Evolutionary conservation across 139 green algal genomes (phyloP).

Genomic region (Ettlia oleoabundans): DNA sequence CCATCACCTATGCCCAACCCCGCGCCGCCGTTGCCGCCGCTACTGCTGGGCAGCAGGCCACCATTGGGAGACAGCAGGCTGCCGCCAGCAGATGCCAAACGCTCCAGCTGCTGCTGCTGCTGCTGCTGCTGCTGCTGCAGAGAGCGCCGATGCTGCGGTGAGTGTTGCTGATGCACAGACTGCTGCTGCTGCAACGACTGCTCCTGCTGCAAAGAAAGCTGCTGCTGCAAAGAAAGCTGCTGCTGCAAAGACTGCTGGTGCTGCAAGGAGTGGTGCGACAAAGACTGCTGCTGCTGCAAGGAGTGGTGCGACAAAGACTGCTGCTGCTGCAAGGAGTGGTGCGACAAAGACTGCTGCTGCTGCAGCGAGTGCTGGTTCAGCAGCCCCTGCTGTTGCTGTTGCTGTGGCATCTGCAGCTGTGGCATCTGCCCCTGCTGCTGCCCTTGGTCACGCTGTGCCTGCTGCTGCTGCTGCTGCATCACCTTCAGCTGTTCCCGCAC

Average conservation of each 20-base stretch:
- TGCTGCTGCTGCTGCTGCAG: not conserved
- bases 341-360: not conserved
- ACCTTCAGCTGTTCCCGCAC: conserved; percentile 8
- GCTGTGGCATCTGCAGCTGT: not conserved
- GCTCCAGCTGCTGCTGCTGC: too few species aligned
- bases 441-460: not conserved
- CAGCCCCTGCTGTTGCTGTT: not conserved
- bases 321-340: not conserved
- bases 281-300: not conserved
- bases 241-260: too few species aligned
- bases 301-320: too few species aligned
- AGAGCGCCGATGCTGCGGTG: not conserved
- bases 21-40: too few species aligned
- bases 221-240: too few species aligned
- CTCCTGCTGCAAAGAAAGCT: not conserved
- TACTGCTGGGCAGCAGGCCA: too few species aligned
- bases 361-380: not conserved
- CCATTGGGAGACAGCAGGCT: too few species aligned
- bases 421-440: not conserved
- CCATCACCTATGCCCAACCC: too few species aligned
- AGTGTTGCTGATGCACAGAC: not conserved
- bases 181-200: too few species aligned
- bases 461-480: not conserved
- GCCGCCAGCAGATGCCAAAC: too few species aligned
- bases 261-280: too few species aligned